Conservation (phyloP, 2,329 filamentous ascomycete species). For the Uncinocarpus reesii region DNA sequence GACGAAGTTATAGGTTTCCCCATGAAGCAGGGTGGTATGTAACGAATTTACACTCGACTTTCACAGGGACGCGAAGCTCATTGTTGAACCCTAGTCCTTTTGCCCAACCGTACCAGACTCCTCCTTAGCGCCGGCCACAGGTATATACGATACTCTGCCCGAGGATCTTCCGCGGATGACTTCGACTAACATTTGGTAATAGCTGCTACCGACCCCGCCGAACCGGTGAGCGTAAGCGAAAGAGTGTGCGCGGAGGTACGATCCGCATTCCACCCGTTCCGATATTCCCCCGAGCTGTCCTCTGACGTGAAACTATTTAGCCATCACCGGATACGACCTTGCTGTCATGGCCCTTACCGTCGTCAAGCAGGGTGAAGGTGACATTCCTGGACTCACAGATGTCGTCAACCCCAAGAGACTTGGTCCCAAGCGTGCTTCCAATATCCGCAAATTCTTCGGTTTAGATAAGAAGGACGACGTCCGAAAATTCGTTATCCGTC, state of each 20-base stretch:
- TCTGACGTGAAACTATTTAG: constrained; percentile 31
- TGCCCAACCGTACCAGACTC: constrained; percentile 95
- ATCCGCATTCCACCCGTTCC: constrained; percentile 3
- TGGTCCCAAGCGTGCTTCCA: constrained; percentile 98
- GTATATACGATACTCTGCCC: constrained; percentile 14
- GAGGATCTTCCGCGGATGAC: not conserved
- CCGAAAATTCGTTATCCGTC: constrained; percentile 99
- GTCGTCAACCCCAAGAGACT: constrained; percentile 97
- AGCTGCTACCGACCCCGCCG: constrained; percentile 97
- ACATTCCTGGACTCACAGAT: constrained; percentile 95
- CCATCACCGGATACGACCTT: constrained; percentile 94
- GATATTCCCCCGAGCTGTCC: not conserved
- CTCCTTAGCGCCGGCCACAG: constrained; percentile 91
- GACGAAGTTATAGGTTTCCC: constrained; percentile 59
- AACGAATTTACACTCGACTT: constrained; percentile 21
- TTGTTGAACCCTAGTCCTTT: constrained; percentile 48
- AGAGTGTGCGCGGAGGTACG: constrained; percentile 75
- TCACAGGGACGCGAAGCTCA: constrained; percentile 16
- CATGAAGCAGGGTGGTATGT: constrained; percentile 91
- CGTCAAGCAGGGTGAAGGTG: constrained; percentile 93
- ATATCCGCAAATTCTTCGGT: constrained; percentile 99
- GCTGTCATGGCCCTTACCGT: constrained; percentile 88
- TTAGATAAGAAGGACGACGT: constrained; percentile 99
- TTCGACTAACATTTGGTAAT: constrained; percentile 12
- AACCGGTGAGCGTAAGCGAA: constrained; percentile 97